These are phyloP conservation scores for Aspergillus panamensis DNA, from an alignment of 495 filamentous ascomycete genomes.

Conservation along the genomic window DNA sequence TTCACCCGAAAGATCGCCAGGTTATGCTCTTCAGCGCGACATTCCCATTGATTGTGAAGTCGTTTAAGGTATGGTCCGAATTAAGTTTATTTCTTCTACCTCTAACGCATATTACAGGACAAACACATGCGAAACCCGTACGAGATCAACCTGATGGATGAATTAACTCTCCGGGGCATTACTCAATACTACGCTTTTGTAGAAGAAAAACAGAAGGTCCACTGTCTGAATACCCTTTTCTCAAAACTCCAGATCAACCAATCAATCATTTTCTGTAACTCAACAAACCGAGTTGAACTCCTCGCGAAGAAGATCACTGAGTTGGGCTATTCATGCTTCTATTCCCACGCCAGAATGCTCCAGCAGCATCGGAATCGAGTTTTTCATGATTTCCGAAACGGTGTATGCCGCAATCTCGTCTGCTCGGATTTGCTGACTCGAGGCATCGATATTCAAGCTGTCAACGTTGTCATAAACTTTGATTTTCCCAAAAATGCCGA, in stretches of 20 bases:
- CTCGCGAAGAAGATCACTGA: slow-evolving; percentile 99
- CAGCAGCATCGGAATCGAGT: slow-evolving; percentile 95
- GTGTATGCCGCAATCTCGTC: slow-evolving; percentile 94
- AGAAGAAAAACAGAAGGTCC: slow-evolving; percentile 98
- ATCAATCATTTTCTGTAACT: slow-evolving; percentile 99
- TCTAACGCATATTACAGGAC: slow-evolving; percentile 49
- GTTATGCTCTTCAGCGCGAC: slow-evolving; percentile 99
- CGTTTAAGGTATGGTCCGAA: slow-evolving; percentile 66
- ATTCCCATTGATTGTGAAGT: slow-evolving; percentile 92
- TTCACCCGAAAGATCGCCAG: slow-evolving; percentile 93
- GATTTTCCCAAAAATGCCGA: slow-evolving; percentile 99
- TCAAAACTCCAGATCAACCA: slow-evolving; percentile 99
- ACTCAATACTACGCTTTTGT: slow-evolving; percentile 99
- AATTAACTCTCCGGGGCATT: slow-evolving; percentile 95
- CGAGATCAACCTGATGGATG: slow-evolving; percentile 99
- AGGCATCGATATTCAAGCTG: slow-evolving; percentile 98
- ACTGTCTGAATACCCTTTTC: slow-evolving; percentile 98
- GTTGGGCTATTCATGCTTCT: slow-evolving; percentile 98
- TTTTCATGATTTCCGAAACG: slow-evolving; percentile 98
- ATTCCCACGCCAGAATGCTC: slow-evolving; percentile 98
- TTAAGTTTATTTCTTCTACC: background rate
- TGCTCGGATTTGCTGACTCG: slow-evolving; percentile 97
- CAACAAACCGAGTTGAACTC: slow-evolving; percentile 94
- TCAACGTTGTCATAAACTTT: slow-evolving; percentile 99
- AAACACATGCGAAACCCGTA: slow-evolving; percentile 95